Base-by-base conservation (phyloP, 495 filamentous ascomycete genomes). In the Aspergillus nidulans region DNA sequence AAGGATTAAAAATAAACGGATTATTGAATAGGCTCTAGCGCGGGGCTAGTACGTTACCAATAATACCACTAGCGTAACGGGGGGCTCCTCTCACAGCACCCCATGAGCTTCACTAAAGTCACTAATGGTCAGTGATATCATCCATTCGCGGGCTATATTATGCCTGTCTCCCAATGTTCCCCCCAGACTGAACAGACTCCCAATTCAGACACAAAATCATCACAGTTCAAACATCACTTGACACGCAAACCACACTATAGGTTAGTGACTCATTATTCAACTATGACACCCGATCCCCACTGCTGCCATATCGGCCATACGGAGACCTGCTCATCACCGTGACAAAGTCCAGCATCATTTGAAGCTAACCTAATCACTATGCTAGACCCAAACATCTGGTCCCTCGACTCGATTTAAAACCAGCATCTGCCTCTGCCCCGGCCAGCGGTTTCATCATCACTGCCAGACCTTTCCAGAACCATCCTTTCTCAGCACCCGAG, bases 391-490 rank as follows among this genome's bases (percentile, higher is more conserved):
- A 21, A 30, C 12, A 24, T 16, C 15, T 19, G 18, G 10, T 21
- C 18, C 18, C 8, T 12, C 4, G 16, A 9, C n/a, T 16, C 53
- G 45, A 56, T 56, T 56, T 43, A 38, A 55, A 54, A 49, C 32
- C 53, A 43, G 28, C n/a, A 19, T 39, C 28, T 19, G 18, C n/a
- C 30, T 39, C 28, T 19, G 18, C n/a, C 28, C 40, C 39, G 18
- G 24, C 39, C 19, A 47, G 19, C 16, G 16, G 18, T 20, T 18
- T 19, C 7, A 36, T 16, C 21, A 16, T 18, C 18, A n/a, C 41
- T 25, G 48, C 53, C 53, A 49, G 45, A 30, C 42, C 18, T 43
- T 56, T 56, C 53, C 18, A 56, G 44, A 49, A 49, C 30, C 13
- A 49, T 56, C 53, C 38, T 41, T 12, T 21, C 21, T 6, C 52